Base-by-base conservation (phyloP, 1,139 yeast species). In the Yamadazyma taylorii region DNA sequence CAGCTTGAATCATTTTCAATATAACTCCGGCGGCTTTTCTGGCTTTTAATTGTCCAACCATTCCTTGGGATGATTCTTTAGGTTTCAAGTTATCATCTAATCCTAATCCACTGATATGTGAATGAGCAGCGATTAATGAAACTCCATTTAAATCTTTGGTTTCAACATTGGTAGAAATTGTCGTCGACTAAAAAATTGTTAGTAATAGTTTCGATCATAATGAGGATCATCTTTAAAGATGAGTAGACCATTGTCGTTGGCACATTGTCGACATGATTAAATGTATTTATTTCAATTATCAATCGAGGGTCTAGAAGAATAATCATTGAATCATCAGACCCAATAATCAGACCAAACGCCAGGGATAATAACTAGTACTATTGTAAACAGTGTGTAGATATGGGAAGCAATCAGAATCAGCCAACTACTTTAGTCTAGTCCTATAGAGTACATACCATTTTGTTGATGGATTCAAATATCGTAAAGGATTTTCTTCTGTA, bases 31-130 rank as follows among this genome's bases (percentile, higher is more conserved):
- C 96, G 3, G 98, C 98, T 58, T 81, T 84, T 61, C 99, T 81
- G 6, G 98, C 98, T 55, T 84, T 83, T 45, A 84, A 58, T 66
- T 94, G 99, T 16, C 99, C 99, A 36, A 94, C 97, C 97, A 94
- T 88, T 16, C 99, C 99, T 58, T 92, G 95, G 30, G 85, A 73
- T 14, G 74, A 62, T 46, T 78, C 83, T 50, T 86, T 75, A 25
- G 97, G 97, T 53, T 84, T 87, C 50, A 94, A 71, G 50, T 84
- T 80, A 46, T 88, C 96, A 61, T 90, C 97, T 38, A 94, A 77
- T 12, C 99, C 99, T 24, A 94, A 74, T 1, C 98, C 98, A 4
- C 90, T 74, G 59, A 94, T 92, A 61, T 94, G 99, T 7, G 97
- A 89, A 60, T 94, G 99, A 15, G 97, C 96, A 4, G 97, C 97